Conservation (phyloP, 2,329 filamentous ascomycete genomes). For the Fusarium chaquense region DNA sequence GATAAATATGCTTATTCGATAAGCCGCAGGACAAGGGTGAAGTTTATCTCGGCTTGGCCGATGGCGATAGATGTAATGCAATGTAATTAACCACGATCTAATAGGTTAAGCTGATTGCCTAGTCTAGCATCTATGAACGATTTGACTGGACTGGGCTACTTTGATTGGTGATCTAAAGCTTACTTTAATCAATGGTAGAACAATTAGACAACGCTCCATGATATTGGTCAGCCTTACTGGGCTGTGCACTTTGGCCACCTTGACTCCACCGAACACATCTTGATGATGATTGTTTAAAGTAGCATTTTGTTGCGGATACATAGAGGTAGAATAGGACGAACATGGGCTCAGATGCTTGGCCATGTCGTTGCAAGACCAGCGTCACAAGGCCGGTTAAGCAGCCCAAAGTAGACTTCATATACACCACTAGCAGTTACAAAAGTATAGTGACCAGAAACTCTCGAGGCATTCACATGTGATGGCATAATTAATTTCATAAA, state of each 20-base stretch:
- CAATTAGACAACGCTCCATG: neutral
- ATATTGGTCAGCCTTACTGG: constrained; percentile 12
- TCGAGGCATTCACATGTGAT: neutral
- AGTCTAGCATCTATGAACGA: neutral
- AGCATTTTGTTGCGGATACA: neutral
- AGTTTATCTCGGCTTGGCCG: constrained; percentile 25
- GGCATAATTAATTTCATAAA: neutral
- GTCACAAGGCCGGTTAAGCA: neutral
- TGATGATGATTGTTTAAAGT: neutral
- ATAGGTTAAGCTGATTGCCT: constrained; percentile 4
- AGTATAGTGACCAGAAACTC: neutral
- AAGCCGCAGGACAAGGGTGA: neutral
- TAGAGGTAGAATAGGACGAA: neutral
- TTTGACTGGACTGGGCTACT: constrained; percentile 22
- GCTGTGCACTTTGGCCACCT: neutral
- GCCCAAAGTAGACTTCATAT: neutral
- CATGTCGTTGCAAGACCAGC: neutral
- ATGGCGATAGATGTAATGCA: constrained; percentile 3
- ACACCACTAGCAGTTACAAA: neutral
- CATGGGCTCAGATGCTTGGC: no score
- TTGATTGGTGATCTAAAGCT: neutral
- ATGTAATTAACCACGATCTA: neutral
- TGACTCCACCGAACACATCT: neutral
- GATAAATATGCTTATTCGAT: neutral
- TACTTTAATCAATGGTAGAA: neutral